Percentiles rank a stretch among this genome's conserved stretches.
Conservation (phyloP, 2,329 filamentous ascomycete species). For the Aspergillus sp. region DNA sequence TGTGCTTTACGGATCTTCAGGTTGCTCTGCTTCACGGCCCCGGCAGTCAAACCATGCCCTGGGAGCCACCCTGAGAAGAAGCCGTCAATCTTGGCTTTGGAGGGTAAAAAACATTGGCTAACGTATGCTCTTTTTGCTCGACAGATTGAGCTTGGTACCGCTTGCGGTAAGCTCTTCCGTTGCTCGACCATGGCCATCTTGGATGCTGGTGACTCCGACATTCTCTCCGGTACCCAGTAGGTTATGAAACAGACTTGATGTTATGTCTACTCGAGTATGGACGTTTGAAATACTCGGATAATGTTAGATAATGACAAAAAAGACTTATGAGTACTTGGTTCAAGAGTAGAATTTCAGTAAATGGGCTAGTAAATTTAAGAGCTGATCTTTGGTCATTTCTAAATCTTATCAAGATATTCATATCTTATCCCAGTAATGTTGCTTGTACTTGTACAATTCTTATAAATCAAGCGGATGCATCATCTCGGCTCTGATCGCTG, state of each 20-base stretch:
- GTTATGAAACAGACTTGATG: conserved; percentile 11
- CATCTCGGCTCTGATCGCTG: conserved; percentile 7
- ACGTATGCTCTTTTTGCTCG: conserved; percentile 35
- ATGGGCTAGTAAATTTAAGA: no score
- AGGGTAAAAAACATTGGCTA: conserved; percentile 42
- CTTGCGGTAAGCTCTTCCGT: conserved; percentile 97
- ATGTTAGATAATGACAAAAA: conserved; percentile 19
- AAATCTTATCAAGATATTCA: no score
- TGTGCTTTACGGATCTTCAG: conserved; percentile 41
- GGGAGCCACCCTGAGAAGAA: conserved; percentile 80
- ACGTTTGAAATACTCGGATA: conserved; percentile 10
- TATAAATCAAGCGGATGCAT: conserved; percentile 11
- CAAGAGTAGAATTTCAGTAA: no score
- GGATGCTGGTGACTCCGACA: conserved; percentile 97
- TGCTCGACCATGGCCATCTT: conserved; percentile 96
- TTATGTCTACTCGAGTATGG: conserved; percentile 13
- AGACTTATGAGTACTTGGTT: background rate
- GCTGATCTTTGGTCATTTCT: no score
- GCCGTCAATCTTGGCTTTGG: conserved; percentile 46
- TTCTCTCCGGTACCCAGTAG: conserved; percentile 54
- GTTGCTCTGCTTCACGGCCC: conserved; percentile 94
- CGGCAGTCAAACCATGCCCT: conserved; percentile 89
- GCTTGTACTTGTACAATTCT: background rate
- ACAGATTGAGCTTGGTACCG: conserved; percentile 96
- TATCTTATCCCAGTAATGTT: no score